Evolutionary conservation across 2,329 filamentous ascomycete species (phyloP), one percentile per base, ranked within the genome.

Genomic region (Fusarium sp.): DNA sequence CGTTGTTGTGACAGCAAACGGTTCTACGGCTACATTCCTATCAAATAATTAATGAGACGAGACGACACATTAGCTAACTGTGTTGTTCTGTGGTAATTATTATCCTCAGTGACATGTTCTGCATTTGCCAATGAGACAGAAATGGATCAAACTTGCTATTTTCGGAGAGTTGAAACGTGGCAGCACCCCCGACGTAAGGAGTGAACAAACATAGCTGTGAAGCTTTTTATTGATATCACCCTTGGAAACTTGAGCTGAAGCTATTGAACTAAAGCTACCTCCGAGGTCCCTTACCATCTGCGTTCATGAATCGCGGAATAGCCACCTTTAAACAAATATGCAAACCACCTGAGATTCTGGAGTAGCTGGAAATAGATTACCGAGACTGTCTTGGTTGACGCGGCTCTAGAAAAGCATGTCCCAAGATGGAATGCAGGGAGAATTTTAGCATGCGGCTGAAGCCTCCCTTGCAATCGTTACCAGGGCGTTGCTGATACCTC

Each of bases 401-500:
- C 35, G 35, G 35, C 35, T 37, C 5, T 6, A 19, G 17, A 40
- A 54, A 49, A 56, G 37, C 22, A 56, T 56, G 57, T 32, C 35
- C 20, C 7, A 11, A 8, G 22, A 32, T 13, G 43, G 35, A 39
- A 56, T 62, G 57, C 32, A 56, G 44, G 59, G 59, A 24, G 20
- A 43, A 32, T 10, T 30, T 5, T 45, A 46, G 41, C 17, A 32
- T 45, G 45, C 22, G n/a, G 41, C 48, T 62, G 28, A 43, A 20
- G 20, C 37, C 35, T 62, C 49, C 57, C 57, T 62, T 62, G 44
- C 32, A n/a, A 8, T n/a, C 35, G 35, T 37, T 19, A 5, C 8
- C n/a, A n/a, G 35, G 35, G 35, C 9, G 35, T 37, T 37, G 8
- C 17, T 35, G 33, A 8, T n/a, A 7, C 33, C 33, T n/a, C 7